phyloP scores from a whole-genome alignment of 2,329 filamentous ascomycete species.

The Aspergillus sp. region DNA sequence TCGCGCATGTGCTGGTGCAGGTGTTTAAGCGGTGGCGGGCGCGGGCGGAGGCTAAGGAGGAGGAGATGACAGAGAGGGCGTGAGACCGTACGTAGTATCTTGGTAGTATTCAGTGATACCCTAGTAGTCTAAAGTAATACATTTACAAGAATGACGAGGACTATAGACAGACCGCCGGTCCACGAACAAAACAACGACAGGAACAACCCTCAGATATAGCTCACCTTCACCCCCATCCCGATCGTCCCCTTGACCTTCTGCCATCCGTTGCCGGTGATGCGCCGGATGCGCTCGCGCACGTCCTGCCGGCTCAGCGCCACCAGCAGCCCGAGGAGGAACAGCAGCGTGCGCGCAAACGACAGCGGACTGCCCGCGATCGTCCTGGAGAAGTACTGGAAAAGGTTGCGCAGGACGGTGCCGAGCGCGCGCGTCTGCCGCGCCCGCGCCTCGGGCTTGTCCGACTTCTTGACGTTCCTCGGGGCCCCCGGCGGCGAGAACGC shows the following conservation, averaged over 20 bases:
- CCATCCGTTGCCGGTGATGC: constrained; percentile 70
- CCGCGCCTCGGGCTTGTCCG: constrained; percentile 32
- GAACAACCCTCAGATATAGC: constrained; percentile 68
- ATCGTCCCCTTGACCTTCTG: constrained; percentile 79
- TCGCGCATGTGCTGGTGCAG: constrained; percentile 40
- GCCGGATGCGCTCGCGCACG: constrained; percentile 70
- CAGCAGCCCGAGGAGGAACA: constrained; percentile 77
- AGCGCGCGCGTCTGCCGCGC: constrained; percentile 43
- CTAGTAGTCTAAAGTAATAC: background rate
- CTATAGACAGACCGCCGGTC: background rate
- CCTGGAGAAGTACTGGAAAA: constrained; percentile 51
- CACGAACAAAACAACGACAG: constrained; percentile 5
- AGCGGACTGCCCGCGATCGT: constrained; percentile 56
- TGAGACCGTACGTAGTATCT: background rate
- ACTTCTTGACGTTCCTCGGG: constrained; percentile 40
- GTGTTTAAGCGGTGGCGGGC: constrained; percentile 32
- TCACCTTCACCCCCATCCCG: constrained; percentile 96
- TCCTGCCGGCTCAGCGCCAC: constrained; percentile 73
- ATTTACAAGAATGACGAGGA: background rate
- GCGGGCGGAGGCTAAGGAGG: constrained; percentile 14
- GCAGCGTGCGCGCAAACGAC: constrained; percentile 61
- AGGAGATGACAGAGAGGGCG: constrained; percentile 6
- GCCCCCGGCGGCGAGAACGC: constrained; percentile 29
- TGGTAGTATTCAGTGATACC: too few species aligned
- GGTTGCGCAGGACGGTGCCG: constrained; percentile 47